Percentiles rank a stretch among this genome's conserved stretches.
Evolutionary conservation across 1,284 basidiomycete genomes (phyloP).

Genomic region (Thecaphora thlaspeos): DNA sequence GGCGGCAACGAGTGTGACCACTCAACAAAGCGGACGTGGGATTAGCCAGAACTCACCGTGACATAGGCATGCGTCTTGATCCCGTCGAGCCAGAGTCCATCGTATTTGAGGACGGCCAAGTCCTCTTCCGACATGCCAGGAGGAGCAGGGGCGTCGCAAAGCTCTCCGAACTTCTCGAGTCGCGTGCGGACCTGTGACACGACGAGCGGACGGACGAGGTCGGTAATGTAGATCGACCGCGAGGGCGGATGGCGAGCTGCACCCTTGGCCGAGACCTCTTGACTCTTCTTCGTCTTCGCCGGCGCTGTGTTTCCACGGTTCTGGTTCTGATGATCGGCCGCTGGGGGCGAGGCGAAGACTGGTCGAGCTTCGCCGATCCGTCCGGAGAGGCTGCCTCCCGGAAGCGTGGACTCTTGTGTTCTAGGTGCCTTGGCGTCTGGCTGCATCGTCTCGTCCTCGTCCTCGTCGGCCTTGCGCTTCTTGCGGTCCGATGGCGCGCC

Average conservation of each 20-base stretch:
- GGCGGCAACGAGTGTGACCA: too few relatives aligned
- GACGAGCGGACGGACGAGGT: neutral
- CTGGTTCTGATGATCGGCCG: too few relatives aligned
- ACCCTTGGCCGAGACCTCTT: neutral
- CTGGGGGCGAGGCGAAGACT: too few relatives aligned
- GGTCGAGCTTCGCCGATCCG: too few relatives aligned
- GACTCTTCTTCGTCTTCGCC: too few relatives aligned
- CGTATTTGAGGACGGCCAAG: neutral
- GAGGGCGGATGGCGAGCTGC: neutral
- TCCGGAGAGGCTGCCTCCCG: too few relatives aligned
- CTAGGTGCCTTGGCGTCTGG: neutral
- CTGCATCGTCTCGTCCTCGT: too few relatives aligned
- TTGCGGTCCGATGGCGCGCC: too few relatives aligned
- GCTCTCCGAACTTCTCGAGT: neutral
- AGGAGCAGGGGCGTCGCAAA: neutral
- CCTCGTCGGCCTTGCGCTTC: too few relatives aligned
- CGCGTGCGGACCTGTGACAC: neutral
- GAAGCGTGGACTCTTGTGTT: neutral
- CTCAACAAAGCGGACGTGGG: too few relatives aligned
- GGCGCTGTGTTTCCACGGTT: too few relatives aligned
- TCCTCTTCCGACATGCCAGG: neutral
- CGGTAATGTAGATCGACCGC: neutral
- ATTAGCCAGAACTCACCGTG: neutral
- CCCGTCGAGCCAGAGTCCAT: neutral
- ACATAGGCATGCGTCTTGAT: neutral